Conservation (phyloP, 306 rosid species). For the Benincasa hispida region DNA sequence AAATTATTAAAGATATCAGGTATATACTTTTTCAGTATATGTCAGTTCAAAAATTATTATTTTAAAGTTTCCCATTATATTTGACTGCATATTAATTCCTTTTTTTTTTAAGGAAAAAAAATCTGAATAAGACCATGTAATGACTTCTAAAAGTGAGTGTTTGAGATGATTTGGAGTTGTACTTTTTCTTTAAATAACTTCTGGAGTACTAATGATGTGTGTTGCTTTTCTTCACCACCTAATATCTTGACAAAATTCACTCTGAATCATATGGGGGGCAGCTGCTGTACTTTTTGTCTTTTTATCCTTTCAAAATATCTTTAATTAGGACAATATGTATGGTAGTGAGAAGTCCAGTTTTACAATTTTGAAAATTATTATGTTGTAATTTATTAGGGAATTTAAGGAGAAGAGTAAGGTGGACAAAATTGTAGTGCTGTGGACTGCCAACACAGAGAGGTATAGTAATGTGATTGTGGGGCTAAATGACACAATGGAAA, state of each 20-base stretch:
- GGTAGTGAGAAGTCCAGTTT: not conserved
- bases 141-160: not conserved
- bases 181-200: not conserved
- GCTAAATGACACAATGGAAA: slow-evolving; percentile 71
- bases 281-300: not conserved
- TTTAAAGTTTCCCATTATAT: not conserved
- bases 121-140: not conserved
- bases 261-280: not conserved
- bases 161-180: not conserved
- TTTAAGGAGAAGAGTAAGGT: slow-evolving; percentile 79
- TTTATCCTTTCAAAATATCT: not conserved
- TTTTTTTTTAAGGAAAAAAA: not conserved
- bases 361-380: not conserved
- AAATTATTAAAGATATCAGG: slow-evolving; percentile 73
- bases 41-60: not conserved
- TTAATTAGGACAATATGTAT: not conserved
- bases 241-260: not conserved
- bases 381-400: slow-evolving; percentile 36
- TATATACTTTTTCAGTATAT: slow-evolving; percentile 6
- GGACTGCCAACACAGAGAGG: slow-evolving; percentile 99
- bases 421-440: slow-evolving; percentile 81
- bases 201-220: not conserved
- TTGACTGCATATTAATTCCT: not conserved
- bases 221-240: not conserved
- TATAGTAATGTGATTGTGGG: slow-evolving; percentile 77